Percentiles rank a stretch among this genome's conserved stretches.
These are phyloP conservation scores for Penicillium verhagenii DNA, from an alignment of 495 filamentous ascomycete genomes.

Conservation along the genomic window DNA sequence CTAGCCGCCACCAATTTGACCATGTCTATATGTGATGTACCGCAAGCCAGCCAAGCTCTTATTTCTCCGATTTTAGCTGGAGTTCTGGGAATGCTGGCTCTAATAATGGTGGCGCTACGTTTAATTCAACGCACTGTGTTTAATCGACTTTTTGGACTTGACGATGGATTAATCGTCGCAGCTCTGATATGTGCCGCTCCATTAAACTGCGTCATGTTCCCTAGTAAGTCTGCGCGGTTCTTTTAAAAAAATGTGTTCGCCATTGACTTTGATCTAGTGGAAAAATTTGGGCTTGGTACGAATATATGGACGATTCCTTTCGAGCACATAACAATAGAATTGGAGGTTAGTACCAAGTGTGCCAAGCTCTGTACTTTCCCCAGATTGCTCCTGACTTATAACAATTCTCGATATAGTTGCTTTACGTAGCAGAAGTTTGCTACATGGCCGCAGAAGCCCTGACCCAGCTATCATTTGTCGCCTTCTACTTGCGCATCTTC, in stretches of 20 bases:
- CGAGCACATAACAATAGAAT: slow-evolving; percentile 32
- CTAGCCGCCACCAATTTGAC: slow-evolving; percentile 22
- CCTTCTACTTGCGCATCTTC: slow-evolving; percentile 40
- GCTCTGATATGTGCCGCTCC: slow-evolving; percentile 17
- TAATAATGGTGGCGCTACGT: slow-evolving; percentile 19
- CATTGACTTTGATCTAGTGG: slow-evolving; percentile 1
- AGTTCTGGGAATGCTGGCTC: slow-evolving; percentile 19
- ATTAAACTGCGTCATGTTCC: slow-evolving; percentile 22
- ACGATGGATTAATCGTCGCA: slow-evolving; percentile 20
- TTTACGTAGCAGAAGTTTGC: slow-evolving; percentile 25
- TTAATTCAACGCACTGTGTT: slow-evolving; percentile 14
- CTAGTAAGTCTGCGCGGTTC: slow-evolving; percentile 9
- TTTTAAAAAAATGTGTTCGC: too few species aligned
- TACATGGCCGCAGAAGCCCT: slow-evolving; percentile 28
- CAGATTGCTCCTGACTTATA: background rate
- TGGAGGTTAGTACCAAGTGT: slow-evolving; percentile 22
- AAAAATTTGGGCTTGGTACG: slow-evolving; percentile 16
- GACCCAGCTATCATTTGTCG: slow-evolving; percentile 34
- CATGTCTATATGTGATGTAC: slow-evolving; percentile 18
- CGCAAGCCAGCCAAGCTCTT: slow-evolving; percentile 9
- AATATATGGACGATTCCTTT: slow-evolving; percentile 44
- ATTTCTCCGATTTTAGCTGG: slow-evolving; percentile 17
- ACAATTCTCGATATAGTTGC: background rate
- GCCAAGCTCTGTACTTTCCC: background rate
- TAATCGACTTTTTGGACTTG: slow-evolving; percentile 20